Conservation (phyloP, 2,329 filamentous ascomycete genomes). For the Alternaria longipes region DNA sequence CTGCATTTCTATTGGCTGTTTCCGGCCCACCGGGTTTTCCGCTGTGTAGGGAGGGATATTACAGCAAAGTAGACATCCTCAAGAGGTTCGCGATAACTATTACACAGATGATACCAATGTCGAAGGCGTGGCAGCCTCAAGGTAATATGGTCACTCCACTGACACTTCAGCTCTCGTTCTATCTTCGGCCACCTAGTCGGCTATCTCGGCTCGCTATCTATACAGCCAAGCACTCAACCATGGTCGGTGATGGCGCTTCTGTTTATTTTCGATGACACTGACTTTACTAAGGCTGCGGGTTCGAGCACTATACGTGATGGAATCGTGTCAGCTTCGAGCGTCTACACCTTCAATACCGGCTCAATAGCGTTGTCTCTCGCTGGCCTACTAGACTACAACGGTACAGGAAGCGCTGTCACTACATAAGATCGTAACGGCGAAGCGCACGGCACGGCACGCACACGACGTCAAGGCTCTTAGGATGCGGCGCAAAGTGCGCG, state of each 20-base stretch:
- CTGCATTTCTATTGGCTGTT: too few relatives aligned
- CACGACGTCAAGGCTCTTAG: background rate
- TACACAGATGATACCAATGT: background rate
- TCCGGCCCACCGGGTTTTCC: too few relatives aligned
- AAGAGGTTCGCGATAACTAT: background rate
- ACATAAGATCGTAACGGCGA: background rate
- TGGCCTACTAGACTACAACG: background rate
- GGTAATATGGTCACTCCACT: background rate
- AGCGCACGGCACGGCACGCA: background rate
- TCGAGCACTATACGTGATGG: constrained; percentile 3
- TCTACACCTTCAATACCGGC: background rate
- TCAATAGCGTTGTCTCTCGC: background rate
- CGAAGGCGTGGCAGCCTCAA: background rate
- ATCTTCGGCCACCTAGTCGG: background rate
- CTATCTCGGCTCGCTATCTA: background rate
- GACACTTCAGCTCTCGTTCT: background rate
- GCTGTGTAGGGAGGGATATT: too few relatives aligned
- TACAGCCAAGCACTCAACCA: background rate
- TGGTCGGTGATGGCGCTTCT: background rate
- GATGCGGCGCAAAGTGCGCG: background rate
- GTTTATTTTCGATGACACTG: background rate
- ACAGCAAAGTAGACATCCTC: background rate
- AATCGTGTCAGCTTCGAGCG: background rate
- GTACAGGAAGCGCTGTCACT: background rate
- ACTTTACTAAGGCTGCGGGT: background rate